phyloP scores from a whole-genome alignment of 108 stramenopile genomes.

The Discostella pseudostelligera region DNA sequence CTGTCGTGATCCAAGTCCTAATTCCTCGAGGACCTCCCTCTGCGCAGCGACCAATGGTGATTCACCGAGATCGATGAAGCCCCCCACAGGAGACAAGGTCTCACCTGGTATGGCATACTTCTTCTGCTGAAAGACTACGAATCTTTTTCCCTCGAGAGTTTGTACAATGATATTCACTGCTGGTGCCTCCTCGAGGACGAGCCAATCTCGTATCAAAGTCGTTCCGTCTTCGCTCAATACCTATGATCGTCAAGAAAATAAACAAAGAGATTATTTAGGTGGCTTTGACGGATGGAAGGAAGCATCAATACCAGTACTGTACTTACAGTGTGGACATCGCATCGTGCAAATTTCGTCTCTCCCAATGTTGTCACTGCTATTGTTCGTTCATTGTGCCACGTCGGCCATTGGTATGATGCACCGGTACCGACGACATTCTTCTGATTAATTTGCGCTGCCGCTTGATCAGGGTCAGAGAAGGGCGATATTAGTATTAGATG shows the following conservation, averaged over 20 bases:
- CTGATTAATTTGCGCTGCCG: no score
- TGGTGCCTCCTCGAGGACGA: conserved; percentile 60
- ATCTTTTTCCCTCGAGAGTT: conserved; percentile 40
- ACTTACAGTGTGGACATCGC: conserved; percentile 59
- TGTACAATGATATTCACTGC: conserved; percentile 61
- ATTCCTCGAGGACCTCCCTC: conserved; percentile 64
- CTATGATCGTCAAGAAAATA: no score
- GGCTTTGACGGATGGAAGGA: no score
- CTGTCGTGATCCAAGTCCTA: conserved; percentile 43
- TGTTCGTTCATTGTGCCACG: conserved; percentile 40
- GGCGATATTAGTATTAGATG: no score
- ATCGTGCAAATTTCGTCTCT: conserved; percentile 61
- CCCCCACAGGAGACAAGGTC: conserved; percentile 54
- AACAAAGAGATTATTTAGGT: no score
- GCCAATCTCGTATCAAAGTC: conserved; percentile 52
- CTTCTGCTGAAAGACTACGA: conserved; percentile 50
- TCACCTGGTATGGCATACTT: conserved; percentile 63
- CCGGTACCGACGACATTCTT: no score
- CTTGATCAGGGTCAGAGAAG: no score
- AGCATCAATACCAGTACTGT: no score
- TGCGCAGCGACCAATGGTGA: conserved; percentile 51
- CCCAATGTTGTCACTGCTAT: conserved; percentile 31
- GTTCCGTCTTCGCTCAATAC: conserved; percentile 32
- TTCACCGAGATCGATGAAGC: conserved; percentile 58
- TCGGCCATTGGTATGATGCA: no score